Base-by-base conservation (phyloP, 2,329 filamentous ascomycete species). In the Talaromyces marneffei region DNA sequence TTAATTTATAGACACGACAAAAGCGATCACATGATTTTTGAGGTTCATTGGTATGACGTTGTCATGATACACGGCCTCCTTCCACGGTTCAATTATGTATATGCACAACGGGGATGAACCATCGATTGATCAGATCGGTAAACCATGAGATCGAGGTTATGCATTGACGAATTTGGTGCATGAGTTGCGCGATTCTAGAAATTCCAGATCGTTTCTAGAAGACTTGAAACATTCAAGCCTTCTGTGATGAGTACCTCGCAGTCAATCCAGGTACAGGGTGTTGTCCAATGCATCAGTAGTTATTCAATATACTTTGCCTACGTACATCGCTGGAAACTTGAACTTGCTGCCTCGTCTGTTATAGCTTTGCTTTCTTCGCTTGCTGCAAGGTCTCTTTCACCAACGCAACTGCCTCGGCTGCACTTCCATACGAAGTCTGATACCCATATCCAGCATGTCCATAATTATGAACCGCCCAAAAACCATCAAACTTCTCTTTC, bases 381-480 rank as follows among this genome's bases (percentile, higher is more conserved):
- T 40, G 33, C 18, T 37, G 31, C 33, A 55, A 29, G 40, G 20
- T 33, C 33, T 55, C 33, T n/a, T 55, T 40, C 20, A 55, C 52
- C 14, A 55, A 29, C 16, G 2, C 52, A 27, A 40, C 52, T 14
- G 52, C 52, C 23, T 55, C 75, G 1, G 20, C 3, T 6, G 89
- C 85, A 72, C 88, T 91, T 1, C 89, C 90, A 73, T 88, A 93
- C 4, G 79, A 82, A 27, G 77, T 75, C 67, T 85, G 83, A 65
- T 84, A 96, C 10, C 92, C 92, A 63, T 75, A 78, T 7, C 76
- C 77, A n/a, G 71, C 75, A 71, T 78, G 75, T 16, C 76, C 77
- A 63, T 79, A 79, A 63, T 78, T 79, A 65, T 78, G 75, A 48
- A 77, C 73, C 42, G 77, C 68, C 74, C 83, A 83, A 2, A 84